Percentiles rank a stretch among this genome's conserved stretches.
Evolutionary conservation across 306 rosid genomes (phyloP).

Genomic region (Pueraria montana): DNA sequence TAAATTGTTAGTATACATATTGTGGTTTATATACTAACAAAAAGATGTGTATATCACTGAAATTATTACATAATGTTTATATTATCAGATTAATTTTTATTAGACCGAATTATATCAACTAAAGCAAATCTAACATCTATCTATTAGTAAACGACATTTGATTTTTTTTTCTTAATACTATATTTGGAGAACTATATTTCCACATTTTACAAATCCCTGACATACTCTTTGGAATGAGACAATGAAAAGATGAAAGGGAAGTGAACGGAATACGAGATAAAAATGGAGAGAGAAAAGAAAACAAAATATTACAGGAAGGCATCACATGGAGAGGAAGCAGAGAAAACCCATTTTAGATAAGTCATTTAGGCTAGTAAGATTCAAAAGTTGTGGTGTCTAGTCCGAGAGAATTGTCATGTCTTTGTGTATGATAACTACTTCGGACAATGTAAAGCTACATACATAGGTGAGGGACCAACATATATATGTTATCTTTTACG

Average conservation of each 20-base stretch:
- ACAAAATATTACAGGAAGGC: constrained; percentile 35
- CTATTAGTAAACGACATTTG: neutral
- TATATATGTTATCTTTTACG: constrained; percentile 37
- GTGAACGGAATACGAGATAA: neutral
- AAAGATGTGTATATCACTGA: neutral
- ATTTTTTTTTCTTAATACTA: neutral
- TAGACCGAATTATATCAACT: neutral
- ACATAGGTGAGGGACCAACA: constrained; percentile 70
- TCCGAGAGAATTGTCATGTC: constrained; percentile 58
- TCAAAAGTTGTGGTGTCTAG: constrained; percentile 72
- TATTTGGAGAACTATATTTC: neutral
- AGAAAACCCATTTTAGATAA: constrained; percentile 53
- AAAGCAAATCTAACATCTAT: neutral
- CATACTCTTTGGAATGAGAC: neutral
- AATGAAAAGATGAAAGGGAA: neutral
- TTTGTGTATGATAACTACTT: constrained; percentile 63
- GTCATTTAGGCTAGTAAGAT: constrained; percentile 47
- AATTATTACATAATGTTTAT: neutral
- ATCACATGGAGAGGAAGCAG: constrained; percentile 50
- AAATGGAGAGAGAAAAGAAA: neutral
- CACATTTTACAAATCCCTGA: neutral
- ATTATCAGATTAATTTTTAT: neutral
- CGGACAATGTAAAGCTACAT: constrained; percentile 58
- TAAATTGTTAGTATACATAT: neutral
- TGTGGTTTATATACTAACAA: too few relatives aligned